Base-by-base conservation (phyloP, 2,329 filamentous ascomycete genomes). In the Cladophialophora carrionii region DNA sequence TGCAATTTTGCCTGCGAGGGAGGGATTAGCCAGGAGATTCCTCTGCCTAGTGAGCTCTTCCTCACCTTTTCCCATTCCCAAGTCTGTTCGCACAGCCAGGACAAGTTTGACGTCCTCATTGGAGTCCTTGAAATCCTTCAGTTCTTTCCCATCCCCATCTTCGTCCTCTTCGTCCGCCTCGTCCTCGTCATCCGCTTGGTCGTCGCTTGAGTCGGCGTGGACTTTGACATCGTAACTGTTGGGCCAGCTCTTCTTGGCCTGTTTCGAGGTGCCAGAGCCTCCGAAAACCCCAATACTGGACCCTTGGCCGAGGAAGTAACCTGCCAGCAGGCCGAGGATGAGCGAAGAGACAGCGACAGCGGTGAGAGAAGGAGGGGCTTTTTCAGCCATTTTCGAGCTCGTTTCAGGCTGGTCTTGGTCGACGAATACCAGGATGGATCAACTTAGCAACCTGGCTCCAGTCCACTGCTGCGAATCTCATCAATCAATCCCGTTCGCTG, bases 21-120 rank as follows among this genome's bases (percentile, higher is more conserved):
- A 31, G 60, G 14, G 24, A 55, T 31, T 54, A 34, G 31, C 55
- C 9, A 10, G 46, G 46, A 9, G 14, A 37, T 29, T 41, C 41
- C 62, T 41, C n/a, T 14, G 32, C 7, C 5, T 48, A 32, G 4
- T 17, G 41, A 22, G 12, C 26, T 12, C 41, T 26, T 54, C 76
- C 82, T 49, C 81, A 95, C 94, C 94, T 81, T 96, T 98, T 9
- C 90, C 95, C 95, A 99, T 99, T 73, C 94, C 94, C 73, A 99
- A 79, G 80, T 99, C 95, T 20, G 92, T 96, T 75, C 95, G 83
- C 62, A 98, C 94, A 3, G 96, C 91, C 37, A 99, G 82, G 14
- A 97, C 91, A 64, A 98, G 83, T 80, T 98, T 98, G 82, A 94
- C 96, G 77, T 97, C 93, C 78, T 97, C 93, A 12, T 75, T 76